Evolutionary conservation across 768 basidiomycete species (phyloP), one percentile per base, ranked within the genome.

Genomic region (Suillus brevipes): DNA sequence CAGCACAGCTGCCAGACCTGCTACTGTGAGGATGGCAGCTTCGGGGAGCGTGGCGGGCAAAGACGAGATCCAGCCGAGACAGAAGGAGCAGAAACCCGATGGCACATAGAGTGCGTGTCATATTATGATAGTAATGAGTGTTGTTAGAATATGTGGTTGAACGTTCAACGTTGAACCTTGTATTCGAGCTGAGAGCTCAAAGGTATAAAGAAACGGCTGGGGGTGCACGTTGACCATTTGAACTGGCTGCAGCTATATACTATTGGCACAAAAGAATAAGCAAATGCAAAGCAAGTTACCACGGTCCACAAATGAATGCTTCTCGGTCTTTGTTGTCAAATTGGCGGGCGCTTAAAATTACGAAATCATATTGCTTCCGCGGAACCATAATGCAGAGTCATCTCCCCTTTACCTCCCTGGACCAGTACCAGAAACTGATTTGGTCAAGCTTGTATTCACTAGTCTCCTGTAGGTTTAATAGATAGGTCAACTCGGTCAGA

Each of bases 31-130:
- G 9, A 12, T 60, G 37, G 63, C 65, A 71, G 43, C 66, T 64
- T 65, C 60, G 61, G 61, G 57, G 62, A 67, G 69, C 58, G 36
- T 68, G 69, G 37, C 47, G 23, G 6, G 72, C 68, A 25, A 68
- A 58, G 18, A 66, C 65, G 25, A 61, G 4, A n/a, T 42, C n/a
- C 2, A 55, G 34, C 6, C 8, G 66, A 53, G 9, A 64, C 13
- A 72, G 47, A 52, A 67, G 34, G 43, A 67, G 28, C 28, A 73
- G 0, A 12, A 71, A 58, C 28, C 2, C 65, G 36, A 64, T 59
- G 9, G 57, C 34, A 16, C 6, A 28, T n/a, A 50, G 64, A 53
- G 58, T 42, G 37, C 37, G 49, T 23, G 64, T 56, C 71, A 75
- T 75, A 9, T 2, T 53, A 36, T n/a, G n/a, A n/a, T 36, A 36